Evolutionary conservation across 352 stramenopile genomes (phyloP).

Genomic region (Pelagophyceae sp.): DNA sequence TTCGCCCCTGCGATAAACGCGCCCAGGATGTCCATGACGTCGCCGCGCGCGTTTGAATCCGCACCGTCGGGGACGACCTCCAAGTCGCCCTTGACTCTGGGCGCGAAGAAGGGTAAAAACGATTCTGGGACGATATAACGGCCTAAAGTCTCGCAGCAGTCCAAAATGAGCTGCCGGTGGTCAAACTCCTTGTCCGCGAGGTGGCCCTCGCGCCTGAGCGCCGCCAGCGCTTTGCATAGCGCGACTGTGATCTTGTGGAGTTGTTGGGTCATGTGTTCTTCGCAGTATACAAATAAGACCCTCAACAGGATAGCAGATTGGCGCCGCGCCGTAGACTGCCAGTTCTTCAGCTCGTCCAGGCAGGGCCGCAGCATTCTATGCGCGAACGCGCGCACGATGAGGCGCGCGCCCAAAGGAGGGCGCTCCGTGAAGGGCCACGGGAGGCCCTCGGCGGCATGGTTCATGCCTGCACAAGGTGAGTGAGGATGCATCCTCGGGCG

Average conservation of each 20-base stretch:
- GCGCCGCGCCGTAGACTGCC: slow-evolving; percentile 64
- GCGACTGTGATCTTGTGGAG: slow-evolving; percentile 60
- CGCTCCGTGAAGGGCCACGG: slow-evolving; percentile 65
- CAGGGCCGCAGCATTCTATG: slow-evolving; percentile 75
- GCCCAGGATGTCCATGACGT: neutral
- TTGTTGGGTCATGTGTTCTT: slow-evolving; percentile 84
- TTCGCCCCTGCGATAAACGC: neutral
- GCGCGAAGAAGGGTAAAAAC: slow-evolving; percentile 38
- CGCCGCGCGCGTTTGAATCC: slow-evolving; percentile 10
- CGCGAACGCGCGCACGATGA: slow-evolving; percentile 77
- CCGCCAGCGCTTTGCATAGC: slow-evolving; percentile 40
- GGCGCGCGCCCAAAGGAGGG: slow-evolving; percentile 70
- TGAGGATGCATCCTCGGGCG: too few species aligned
- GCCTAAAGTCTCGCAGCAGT: slow-evolving; percentile 34
- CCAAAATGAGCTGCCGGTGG: slow-evolving; percentile 21
- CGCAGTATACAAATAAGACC: slow-evolving; percentile 77
- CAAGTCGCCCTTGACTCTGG: slow-evolving; percentile 34
- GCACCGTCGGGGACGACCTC: slow-evolving; percentile 30
- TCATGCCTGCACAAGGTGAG: too few species aligned
- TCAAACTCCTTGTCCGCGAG: neutral
- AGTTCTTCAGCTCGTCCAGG: slow-evolving; percentile 78
- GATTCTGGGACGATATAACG: slow-evolving; percentile 39
- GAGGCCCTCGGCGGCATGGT: slow-evolving; percentile 59
- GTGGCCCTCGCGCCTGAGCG: slow-evolving; percentile 33
- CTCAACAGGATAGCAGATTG: slow-evolving; percentile 73